A percentile compares a stretch with the other conserved stretches of the same genome.
Conservation (phyloP, 176 grass and related monocot species). For the Phyllostachys edulis region DNA sequence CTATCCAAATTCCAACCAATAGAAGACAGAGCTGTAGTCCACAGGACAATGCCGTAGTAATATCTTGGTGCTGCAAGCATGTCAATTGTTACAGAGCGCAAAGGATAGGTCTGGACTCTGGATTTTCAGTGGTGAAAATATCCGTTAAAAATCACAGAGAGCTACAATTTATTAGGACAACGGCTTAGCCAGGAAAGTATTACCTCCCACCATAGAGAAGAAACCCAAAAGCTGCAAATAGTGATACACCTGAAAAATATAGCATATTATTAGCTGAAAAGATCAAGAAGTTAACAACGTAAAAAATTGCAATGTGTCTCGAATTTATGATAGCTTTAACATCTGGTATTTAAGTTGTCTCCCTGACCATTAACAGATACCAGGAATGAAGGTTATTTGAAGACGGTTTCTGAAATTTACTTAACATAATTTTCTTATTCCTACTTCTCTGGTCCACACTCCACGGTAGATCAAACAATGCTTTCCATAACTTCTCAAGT, state of each 20-base stretch:
- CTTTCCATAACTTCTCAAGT: neutral
- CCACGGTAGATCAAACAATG: neutral
- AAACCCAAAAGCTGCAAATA: conserved; percentile 88
- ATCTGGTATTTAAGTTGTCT: neutral
- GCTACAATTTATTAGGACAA: neutral
- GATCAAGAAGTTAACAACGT: neutral
- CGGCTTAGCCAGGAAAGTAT: neutral
- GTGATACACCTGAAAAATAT: conserved; percentile 67
- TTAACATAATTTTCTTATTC: neutral
- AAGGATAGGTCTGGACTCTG: neutral
- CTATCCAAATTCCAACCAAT: neutral
- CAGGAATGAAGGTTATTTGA: neutral
- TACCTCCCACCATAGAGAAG: conserved; percentile 96
- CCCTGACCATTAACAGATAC: neutral
- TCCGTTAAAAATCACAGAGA: neutral
- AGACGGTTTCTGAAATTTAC: neutral
- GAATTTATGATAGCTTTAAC: neutral
- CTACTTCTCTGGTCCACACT: neutral
- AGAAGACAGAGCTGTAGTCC: neutral
- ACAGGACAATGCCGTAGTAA: neutral
- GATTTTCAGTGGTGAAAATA: conserved; percentile 1
- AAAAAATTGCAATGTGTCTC: neutral
- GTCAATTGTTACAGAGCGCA: too few species aligned
- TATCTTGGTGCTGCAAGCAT: too few species aligned
- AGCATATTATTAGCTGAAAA: conserved; percentile 19